Evolutionary conservation across 2,329 filamentous ascomycete genomes (phyloP).

Genomic region (Cercospora janseana): DNA sequence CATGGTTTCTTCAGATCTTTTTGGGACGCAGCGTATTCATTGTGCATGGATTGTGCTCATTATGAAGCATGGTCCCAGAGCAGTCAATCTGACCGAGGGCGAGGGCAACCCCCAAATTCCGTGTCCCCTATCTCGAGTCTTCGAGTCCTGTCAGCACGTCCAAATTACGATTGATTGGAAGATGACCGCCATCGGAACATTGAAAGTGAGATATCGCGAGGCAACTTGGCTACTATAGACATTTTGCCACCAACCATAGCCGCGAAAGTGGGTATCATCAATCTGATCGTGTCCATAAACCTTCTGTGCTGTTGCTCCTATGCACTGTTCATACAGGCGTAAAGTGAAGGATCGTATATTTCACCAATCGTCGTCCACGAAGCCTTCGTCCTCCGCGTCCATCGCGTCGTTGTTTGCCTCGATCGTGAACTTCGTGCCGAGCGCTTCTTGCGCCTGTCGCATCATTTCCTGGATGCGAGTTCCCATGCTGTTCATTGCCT

Average conservation of each 20-base stretch:
- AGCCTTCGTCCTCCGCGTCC: slow-evolving; percentile 37
- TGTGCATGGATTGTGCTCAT: too few species aligned
- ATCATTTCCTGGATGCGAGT: slow-evolving; percentile 81
- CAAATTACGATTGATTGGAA: too few species aligned
- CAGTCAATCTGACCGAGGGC: too few species aligned
- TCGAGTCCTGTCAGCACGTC: too few species aligned
- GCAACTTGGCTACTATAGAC: background rate
- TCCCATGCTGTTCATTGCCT: slow-evolving; percentile 76
- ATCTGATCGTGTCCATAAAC: background rate
- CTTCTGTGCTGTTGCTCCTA: slow-evolving; percentile 3
- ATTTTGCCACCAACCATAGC: background rate
- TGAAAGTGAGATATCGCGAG: background rate
- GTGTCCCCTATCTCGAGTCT: too few species aligned
- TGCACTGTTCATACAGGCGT: background rate
- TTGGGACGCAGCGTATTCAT: too few species aligned
- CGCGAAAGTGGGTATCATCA: slow-evolving; percentile 17
- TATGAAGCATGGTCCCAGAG: too few species aligned
- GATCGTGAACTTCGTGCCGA: slow-evolving; percentile 55
- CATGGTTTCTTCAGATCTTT: too few species aligned
- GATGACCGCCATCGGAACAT: too few species aligned
- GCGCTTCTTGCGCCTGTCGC: slow-evolving; percentile 77
- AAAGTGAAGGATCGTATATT: background rate
- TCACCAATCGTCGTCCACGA: slow-evolving; percentile 34
- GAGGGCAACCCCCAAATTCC: too few species aligned
- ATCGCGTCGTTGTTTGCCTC: slow-evolving; percentile 37